Percentiles rank a stretch among this genome's conserved stretches.
phyloP scores from a whole-genome alignment of 2,329 filamentous ascomycete species.

The Sarocladium kiliense region DNA sequence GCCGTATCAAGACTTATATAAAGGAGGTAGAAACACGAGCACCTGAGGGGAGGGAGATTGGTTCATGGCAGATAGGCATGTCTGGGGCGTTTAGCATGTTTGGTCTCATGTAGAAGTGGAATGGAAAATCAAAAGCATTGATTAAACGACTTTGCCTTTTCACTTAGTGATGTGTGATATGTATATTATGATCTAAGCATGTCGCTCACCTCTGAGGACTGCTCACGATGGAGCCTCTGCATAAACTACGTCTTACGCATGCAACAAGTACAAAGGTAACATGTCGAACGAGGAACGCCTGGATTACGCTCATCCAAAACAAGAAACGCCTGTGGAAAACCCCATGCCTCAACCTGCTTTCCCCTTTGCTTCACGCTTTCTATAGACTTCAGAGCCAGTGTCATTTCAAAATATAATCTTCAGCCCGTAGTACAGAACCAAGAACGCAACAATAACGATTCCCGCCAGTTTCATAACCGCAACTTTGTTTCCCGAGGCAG shows the following conservation, averaged over 20 bases:
- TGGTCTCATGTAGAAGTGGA: conserved; percentile 23
- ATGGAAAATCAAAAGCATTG: not conserved
- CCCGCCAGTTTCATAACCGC: conserved; percentile 85
- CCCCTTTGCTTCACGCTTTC: too few species aligned
- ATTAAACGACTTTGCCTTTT: not conserved
- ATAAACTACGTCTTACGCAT: too few species aligned
- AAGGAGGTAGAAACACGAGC: conserved; percentile 14
- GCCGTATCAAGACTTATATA: conserved; percentile 12
- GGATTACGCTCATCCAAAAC: conserved; percentile 3
- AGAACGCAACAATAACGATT: conserved; percentile 67
- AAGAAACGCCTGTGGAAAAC: not conserved
- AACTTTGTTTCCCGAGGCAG: conserved; percentile 81
- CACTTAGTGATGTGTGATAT: not conserved
- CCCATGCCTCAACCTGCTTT: conserved; percentile 1
- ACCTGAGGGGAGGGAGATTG: not conserved
- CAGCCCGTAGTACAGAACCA: conserved; percentile 71
- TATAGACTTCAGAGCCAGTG: too few species aligned
- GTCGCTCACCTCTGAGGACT: too few species aligned
- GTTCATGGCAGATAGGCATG: conserved; percentile 17
- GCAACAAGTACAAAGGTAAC: not conserved
- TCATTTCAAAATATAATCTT: conserved; percentile 60
- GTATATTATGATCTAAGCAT: too few species aligned
- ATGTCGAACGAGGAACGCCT: not conserved
- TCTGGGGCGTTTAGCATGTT: conserved; percentile 29
- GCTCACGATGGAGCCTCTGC: too few species aligned